Evolutionary conservation across 1,139 yeast species (phyloP).

Genomic region (Arxiozyma heterogenica): DNA sequence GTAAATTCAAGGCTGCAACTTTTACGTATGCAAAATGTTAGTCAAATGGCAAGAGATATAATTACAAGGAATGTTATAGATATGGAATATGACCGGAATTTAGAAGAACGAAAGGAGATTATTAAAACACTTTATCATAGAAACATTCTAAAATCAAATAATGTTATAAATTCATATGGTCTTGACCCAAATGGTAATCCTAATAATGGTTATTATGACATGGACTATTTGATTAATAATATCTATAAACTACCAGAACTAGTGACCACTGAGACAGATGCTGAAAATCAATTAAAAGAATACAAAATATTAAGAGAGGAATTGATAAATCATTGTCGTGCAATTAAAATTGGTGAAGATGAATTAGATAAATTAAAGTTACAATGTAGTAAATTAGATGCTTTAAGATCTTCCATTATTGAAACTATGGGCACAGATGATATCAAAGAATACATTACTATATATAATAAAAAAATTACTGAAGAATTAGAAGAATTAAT

Average conservation of each 20-base stretch:
- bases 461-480: constrained; percentile 10
- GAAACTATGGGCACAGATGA: constrained; percentile 6
- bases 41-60: constrained; percentile 8
- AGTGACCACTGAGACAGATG: constrained; percentile 6
- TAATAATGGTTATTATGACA: neutral
- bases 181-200: constrained; percentile 3
- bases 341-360: constrained; percentile 12
- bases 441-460: constrained; percentile 11
- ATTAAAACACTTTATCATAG: constrained; percentile 14
- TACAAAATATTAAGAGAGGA: constrained; percentile 9
- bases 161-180: constrained; percentile 15
- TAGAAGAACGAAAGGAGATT: constrained; percentile 12
- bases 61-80: constrained; percentile 13
- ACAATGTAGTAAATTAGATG: constrained; percentile 8
- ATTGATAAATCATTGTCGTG: constrained; percentile 14
- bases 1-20: constrained; percentile 1
- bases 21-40: neutral
- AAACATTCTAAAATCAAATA: constrained; percentile 14
- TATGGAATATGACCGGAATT: constrained; percentile 13
- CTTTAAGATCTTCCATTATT: constrained; percentile 6
- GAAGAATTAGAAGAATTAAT: constrained; percentile 14
- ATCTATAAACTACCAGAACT: constrained; percentile 18
- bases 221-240: constrained; percentile 17
- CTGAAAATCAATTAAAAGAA: constrained; percentile 5
- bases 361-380: constrained; percentile 4